phyloP scores from a whole-genome alignment of 371 early-diverging fungal genomes.

The Nematocida minor region DNA sequence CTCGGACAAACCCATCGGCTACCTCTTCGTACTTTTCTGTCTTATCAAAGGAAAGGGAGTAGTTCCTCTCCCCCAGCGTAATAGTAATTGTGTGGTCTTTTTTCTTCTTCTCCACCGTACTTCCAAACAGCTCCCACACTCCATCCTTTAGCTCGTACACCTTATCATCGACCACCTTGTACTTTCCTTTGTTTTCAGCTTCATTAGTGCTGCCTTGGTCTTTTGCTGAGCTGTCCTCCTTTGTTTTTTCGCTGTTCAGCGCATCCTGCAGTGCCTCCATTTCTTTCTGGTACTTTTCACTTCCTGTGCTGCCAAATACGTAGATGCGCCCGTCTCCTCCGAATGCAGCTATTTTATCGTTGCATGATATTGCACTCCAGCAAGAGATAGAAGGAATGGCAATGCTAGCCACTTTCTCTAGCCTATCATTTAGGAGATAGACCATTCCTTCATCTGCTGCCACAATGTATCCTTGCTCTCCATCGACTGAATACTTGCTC shows the following conservation, averaged over 20 bases:
- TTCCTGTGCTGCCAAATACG: conserved; percentile 25
- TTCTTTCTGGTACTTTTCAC: background rate
- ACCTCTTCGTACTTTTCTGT: conserved; percentile 60
- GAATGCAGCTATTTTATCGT: conserved; percentile 40
- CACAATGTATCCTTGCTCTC: conserved; percentile 46
- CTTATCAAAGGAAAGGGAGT: conserved; percentile 60
- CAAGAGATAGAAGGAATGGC: conserved; percentile 43
- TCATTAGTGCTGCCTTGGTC: background rate
- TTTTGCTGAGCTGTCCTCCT: conserved; percentile 5
- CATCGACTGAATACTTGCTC: background rate
- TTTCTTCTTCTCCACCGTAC: conserved; percentile 28
- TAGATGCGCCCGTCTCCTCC: conserved; percentile 61
- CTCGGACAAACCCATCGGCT: conserved; percentile 53
- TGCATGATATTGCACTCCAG: conserved; percentile 44
- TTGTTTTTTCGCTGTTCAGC: background rate
- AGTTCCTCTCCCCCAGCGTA: conserved; percentile 53
- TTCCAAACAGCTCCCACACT: conserved; percentile 60
- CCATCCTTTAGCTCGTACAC: conserved; percentile 50
- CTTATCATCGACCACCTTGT: conserved; percentile 51
- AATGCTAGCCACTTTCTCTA: conserved; percentile 33
- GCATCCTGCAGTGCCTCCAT: conserved; percentile 10
- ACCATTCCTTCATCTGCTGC: conserved; percentile 60
- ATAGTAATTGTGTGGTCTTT: conserved; percentile 59
- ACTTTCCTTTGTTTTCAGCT: conserved; percentile 3
- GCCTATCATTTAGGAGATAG: conserved; percentile 35